Conservation (phyloP, 352 stramenopile genomes). For the Phytopythium mirpurense region DNA sequence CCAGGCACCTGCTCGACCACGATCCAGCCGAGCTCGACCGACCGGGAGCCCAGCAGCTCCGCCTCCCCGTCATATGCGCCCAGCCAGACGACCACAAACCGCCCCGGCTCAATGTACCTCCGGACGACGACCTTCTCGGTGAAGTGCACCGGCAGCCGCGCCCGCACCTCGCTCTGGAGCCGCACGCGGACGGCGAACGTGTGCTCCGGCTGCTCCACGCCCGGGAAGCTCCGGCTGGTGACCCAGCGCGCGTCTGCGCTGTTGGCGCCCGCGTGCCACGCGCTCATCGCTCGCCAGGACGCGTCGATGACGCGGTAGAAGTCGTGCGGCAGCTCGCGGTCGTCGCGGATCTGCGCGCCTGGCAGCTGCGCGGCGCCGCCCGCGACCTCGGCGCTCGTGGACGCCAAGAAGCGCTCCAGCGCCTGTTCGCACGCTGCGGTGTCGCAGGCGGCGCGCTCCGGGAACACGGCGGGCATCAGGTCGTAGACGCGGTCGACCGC, state of each 20-base stretch:
- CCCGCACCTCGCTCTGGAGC: slow-evolving; percentile 3
- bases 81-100: slow-evolving; percentile 25
- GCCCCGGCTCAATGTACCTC: slow-evolving; percentile 25
- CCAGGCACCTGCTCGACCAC: slow-evolving; percentile 9
- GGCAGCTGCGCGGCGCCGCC: not conserved
- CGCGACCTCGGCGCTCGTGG: slow-evolving; percentile 2
- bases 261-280: slow-evolving; percentile 24
- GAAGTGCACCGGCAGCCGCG: slow-evolving; percentile 8
- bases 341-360: slow-evolving; percentile 15
- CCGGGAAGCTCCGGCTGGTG: slow-evolving; percentile 26
- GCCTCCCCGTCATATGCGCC: slow-evolving; percentile 26
- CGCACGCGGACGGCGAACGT: slow-evolving; percentile 30
- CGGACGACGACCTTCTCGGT: slow-evolving; percentile 29
- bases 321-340: slow-evolving; percentile 21
- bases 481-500: slow-evolving; percentile 16
- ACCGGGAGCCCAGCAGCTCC: slow-evolving; percentile 17
- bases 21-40: slow-evolving; percentile 25
- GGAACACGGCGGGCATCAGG: slow-evolving; percentile 11
- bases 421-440: slow-evolving; percentile 6
- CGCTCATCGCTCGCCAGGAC: slow-evolving; percentile 21
- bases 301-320: slow-evolving; percentile 21
- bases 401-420: slow-evolving; percentile 8
- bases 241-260: slow-evolving; percentile 18
- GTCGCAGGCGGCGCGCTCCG: slow-evolving; percentile 10
- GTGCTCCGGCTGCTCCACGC: slow-evolving; percentile 23